phyloP scores from a whole-genome alignment of 768 basidiomycete species.

The Lactarius hengduanensis region DNA sequence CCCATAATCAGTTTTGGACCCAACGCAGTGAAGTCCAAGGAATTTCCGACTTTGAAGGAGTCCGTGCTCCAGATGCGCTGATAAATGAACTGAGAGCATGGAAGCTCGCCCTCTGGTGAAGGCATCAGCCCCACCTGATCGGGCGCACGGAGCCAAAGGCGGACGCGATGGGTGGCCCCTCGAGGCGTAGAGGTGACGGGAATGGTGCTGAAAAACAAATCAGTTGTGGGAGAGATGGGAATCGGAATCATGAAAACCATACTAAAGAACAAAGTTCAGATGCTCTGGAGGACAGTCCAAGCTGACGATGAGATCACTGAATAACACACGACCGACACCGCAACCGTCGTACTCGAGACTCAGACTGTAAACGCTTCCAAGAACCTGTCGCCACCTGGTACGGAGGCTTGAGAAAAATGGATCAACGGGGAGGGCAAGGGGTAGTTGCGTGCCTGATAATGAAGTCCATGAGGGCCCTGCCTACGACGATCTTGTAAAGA shows the following conservation, averaged over 20 bases:
- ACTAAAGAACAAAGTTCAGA: slow-evolving; percentile 63
- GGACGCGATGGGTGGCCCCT: slow-evolving; percentile 60
- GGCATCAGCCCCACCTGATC: slow-evolving; percentile 33
- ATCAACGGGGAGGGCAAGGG: neutral
- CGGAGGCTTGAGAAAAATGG: neutral
- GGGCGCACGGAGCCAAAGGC: slow-evolving; percentile 60
- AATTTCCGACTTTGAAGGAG: slow-evolving; percentile 56
- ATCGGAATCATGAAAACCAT: slow-evolving; percentile 30
- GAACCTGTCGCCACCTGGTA: slow-evolving; percentile 50
- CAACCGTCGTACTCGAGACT: slow-evolving; percentile 65
- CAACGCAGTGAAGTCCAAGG: slow-evolving; percentile 53
- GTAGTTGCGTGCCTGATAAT: slow-evolving; percentile 45
- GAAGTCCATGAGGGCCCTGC: slow-evolving; percentile 56
- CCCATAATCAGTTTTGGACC: slow-evolving; percentile 53
- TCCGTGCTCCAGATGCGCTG: slow-evolving; percentile 68
- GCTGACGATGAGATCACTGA: slow-evolving; percentile 52
- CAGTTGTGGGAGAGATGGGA: neutral
- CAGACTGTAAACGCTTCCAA: slow-evolving; percentile 49
- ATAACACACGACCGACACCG: slow-evolving; percentile 54
- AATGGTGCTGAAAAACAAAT: slow-evolving; percentile 43
- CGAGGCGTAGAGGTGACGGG: slow-evolving; percentile 53
- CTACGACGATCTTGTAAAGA: slow-evolving; percentile 55
- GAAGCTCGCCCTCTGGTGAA: slow-evolving; percentile 21
- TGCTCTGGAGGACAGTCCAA: slow-evolving; percentile 54
- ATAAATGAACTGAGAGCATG: slow-evolving; percentile 48